Evolutionary conservation across 495 filamentous ascomycete genomes (phyloP), one percentile per base, ranked within the genome.

Genomic region (Aspergillus kassunensis): DNA sequence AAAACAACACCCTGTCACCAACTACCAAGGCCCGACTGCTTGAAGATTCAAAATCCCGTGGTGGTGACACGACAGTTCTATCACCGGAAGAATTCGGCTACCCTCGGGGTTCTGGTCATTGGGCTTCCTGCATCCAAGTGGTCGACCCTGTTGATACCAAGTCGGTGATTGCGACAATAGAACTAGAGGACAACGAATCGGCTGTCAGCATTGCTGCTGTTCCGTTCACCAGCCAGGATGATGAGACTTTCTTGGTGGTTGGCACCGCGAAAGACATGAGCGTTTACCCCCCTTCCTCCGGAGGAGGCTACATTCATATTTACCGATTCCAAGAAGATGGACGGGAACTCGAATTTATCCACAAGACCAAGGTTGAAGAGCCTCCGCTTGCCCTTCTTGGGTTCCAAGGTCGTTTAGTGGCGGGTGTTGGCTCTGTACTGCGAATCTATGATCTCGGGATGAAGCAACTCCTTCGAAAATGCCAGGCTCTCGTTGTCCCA

Each of bases 111-210:
- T 78, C 76, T 57, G 86, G 89, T 12, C 85, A 95, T 55, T 99
- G 95, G 95, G 90, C 95, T 21, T 96, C 90, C 16, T 96, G 91
- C 63, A 89, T 99, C 54, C 87, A 88, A 58, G 77, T 97, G 12
- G 76, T 97, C 16, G 95, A 98, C 58, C 92, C 95, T 0, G 49
- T 92, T 13, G 76, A 74, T 35, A 79, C 88, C 30, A 89, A 92
- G 58, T 70, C 74, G 1, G 83, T 90, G 5, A 69, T 95, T 8
- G 80, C 83, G 49, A 85, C 79, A 8, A 79, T 97, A 30, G 87
- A 97, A 39, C 69, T 99, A 0, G 84, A 85, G 18, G 85, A 91
- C 6, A 97, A 99, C 58, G 91, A 97, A 66, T 89, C 90, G 0
- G 92, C 92, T 8, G 85, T 95, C 50, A 95, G 89, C 58, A 80